Base-by-base conservation (phyloP, 345 rosid genomes). In the Lumnitzera littorea region DNA sequence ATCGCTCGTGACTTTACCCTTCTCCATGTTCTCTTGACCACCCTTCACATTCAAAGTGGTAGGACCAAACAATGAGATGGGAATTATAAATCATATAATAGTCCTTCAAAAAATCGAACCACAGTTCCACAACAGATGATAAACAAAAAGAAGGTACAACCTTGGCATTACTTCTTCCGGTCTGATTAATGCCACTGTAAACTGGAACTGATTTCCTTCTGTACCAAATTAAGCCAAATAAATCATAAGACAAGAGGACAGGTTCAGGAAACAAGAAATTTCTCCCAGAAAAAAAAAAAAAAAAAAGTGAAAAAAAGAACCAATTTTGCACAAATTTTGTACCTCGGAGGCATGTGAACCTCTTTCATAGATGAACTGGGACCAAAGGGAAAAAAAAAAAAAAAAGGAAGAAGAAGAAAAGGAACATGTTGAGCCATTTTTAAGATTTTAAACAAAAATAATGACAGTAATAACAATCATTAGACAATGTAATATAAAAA, bases 161-260 rank as follows among this genome's bases (percentile, higher is more conserved):
- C 92, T 81, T 83, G 15, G 63, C 62, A 69, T 65, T 67, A 52
- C 27, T 73, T 55, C 74, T 72, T 61, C 64, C 58, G 48, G 67
- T 66, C 24, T 63, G 61, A 70, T 55, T 36, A 60, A 69, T 70
- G 15, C 51, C 78, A 58, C 53, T 74, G 57, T 63, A 76, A 58
- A 50, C 17, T 31, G 74, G 64, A 7, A 56, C 62, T 12, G 85
- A 57, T 16, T 66, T 72, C 61, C 55, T 74, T 66, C 91, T 87
- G 54, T 48, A 46, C 7, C 50, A 47, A 59, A 62, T 24, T 24
- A 27, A 12, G n/a, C 64, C 13, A 61, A 25, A 29, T 23, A 61
- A 57, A 24, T 24, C 23, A 17, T 61, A 47, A 48, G 31, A 49
- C 62, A 57, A 25, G 46, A 57, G 24, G 57, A 16, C 17, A 9